Base-by-base conservation (phyloP, 1,284 basidiomycete species). In the Pterulicium gracile region DNA sequence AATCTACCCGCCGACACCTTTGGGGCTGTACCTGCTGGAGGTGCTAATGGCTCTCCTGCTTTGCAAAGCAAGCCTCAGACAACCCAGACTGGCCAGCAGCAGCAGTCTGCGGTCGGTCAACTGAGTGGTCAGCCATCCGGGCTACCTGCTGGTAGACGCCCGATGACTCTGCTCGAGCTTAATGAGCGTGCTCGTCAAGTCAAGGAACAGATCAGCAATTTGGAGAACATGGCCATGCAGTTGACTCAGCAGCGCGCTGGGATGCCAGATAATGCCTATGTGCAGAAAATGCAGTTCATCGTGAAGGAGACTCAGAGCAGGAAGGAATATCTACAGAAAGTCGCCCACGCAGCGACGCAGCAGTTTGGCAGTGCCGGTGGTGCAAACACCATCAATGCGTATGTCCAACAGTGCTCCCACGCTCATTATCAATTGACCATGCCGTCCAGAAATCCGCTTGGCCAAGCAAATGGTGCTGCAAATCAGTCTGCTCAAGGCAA, bases 31-130 rank as follows among this genome's bases (percentile, higher is more conserved):
- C 27, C 27, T 10, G 27, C 10, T 10, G 27, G n/a, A 7, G n/a
- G 27, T 32, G 7, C 27, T n/a, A 32, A 7, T 32, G 27, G 27
- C 10, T n/a, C 27, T 32, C 10, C 27, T 32, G 7, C 27, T n/a
- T 32, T n/a, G 24, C 63, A 66, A 44, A 64, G n/a, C n/a, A n/a
- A 65, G 45, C 60, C 63, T 35, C 61, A 63, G 35, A n/a, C n/a
- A n/a, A n/a, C n/a, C n/a, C n/a, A n/a, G n/a, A n/a, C n/a, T n/a
- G n/a, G n/a, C n/a, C 66, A 66, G 39, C 69, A 70, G 34, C 72
- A 69, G 44, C 65, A 68, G 24, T 73, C 72, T 41, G 60, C 61
- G 44, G 60, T 71, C 42, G 58, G 57, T 27, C n/a, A n/a, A n/a
- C n/a, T n/a, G n/a, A 32, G n/a, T n/a, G 27, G 27, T 32, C 27